Evolutionary conservation across 805 yeast species (phyloP).

Genomic region (Alloascoidea hylecoeti): DNA sequence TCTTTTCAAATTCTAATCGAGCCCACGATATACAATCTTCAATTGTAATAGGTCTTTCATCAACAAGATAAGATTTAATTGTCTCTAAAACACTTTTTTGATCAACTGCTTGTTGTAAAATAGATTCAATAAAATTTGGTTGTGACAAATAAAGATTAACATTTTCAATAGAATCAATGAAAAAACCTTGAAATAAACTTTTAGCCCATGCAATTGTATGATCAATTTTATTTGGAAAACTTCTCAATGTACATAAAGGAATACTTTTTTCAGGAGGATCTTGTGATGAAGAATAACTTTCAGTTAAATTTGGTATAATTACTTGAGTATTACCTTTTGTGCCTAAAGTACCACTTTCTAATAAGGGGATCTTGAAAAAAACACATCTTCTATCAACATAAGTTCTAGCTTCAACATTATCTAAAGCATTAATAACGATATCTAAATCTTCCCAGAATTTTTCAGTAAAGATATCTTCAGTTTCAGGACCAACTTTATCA

Average conservation of each 20-base stretch:
- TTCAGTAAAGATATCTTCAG: constrained; percentile 78
- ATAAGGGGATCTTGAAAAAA: constrained; percentile 75
- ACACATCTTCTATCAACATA: constrained; percentile 96
- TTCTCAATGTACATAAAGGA: constrained; percentile 92
- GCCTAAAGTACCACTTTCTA: constrained; percentile 96
- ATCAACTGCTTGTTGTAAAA: constrained; percentile 85
- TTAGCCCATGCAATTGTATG: constrained; percentile 99
- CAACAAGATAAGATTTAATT: constrained; percentile 53
- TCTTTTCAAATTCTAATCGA: constrained; percentile 72
- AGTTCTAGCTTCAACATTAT: constrained; percentile 95
- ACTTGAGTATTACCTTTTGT: constrained; percentile 98
- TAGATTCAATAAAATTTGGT: constrained; percentile 84
- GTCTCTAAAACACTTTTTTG: constrained; percentile 76
- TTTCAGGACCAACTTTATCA: constrained; percentile 90
- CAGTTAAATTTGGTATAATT: constrained; percentile 85
- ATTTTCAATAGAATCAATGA: constrained; percentile 83
- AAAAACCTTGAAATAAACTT: constrained; percentile 82
- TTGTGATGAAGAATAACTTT: constrained; percentile 88
- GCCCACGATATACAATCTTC: constrained; percentile 97
- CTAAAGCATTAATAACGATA: constrained; percentile 91
- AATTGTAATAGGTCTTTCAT: constrained; percentile 74
- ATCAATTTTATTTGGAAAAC: constrained; percentile 96
- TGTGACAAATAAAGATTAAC: constrained; percentile 85
- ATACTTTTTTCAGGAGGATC: constrained; percentile 98
- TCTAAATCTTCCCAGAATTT: constrained; percentile 75